Conservation (phyloP, 2,329 filamentous ascomycete species). For the Mycosphaerelloides madeirae region DNA sequence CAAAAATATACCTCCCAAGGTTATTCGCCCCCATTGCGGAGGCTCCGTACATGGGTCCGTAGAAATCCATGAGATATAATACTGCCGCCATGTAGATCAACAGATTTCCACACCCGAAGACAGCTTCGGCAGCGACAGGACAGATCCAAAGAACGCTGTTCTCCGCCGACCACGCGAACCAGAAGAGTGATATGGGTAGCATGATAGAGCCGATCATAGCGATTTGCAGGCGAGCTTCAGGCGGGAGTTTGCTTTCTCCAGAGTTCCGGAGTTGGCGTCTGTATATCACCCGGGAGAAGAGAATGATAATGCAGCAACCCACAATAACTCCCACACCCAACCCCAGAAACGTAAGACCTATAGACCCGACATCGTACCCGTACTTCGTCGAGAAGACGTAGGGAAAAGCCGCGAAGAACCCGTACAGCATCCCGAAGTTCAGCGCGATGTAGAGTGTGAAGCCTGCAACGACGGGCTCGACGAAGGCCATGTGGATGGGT, state of each 20-base stretch:
- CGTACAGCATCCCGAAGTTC: constrained; percentile 39
- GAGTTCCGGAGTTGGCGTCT: constrained; percentile 1
- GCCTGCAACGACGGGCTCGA: constrained; percentile 39
- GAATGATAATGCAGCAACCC: constrained; percentile 11
- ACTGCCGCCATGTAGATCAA: constrained; percentile 33
- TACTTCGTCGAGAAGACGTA: constrained; percentile 29
- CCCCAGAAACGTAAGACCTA: constrained; percentile 31
- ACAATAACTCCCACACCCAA: constrained; percentile 21
- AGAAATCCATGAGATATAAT: constrained; percentile 39
- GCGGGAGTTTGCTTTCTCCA: constrained; percentile 14
- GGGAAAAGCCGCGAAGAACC: constrained; percentile 37
- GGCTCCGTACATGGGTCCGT: constrained; percentile 36
- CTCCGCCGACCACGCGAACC: constrained; percentile 33
- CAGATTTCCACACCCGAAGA: constrained; percentile 19
- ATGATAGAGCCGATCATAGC: constrained; percentile 30
- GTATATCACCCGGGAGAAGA: constrained; percentile 21
- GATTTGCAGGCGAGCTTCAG: constrained; percentile 31
- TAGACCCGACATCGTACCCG: constrained; percentile 23
- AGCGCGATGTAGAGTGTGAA: constrained; percentile 38
- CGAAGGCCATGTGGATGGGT: constrained; percentile 34
- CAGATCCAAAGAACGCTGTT: constrained; percentile 37
- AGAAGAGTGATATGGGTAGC: constrained; percentile 32
- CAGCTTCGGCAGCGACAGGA: constrained; percentile 26
- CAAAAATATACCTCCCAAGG: constrained; percentile 30
- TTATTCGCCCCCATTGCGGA: constrained; percentile 31